Percentiles rank a stretch among this genome's conserved stretches.
Conservation (phyloP, 2,329 filamentous ascomycete species). For the Botrytis hyacinthi region DNA sequence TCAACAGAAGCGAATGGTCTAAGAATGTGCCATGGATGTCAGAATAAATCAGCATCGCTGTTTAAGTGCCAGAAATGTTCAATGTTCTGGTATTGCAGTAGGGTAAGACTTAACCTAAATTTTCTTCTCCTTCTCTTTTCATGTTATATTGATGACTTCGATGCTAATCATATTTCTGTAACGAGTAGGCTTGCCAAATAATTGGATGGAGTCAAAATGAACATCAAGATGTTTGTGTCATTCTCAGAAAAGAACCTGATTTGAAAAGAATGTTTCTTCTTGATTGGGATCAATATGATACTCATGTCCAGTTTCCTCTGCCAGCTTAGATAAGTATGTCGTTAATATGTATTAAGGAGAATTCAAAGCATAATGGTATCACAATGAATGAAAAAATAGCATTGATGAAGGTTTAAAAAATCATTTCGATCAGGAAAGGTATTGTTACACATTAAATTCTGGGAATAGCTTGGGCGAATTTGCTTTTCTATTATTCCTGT, state of each 20-base stretch:
- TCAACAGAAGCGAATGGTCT: slow-evolving; percentile 27
- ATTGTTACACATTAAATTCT: neutral
- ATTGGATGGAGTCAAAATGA: slow-evolving; percentile 36
- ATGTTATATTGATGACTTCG: neutral
- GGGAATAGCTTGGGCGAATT: neutral
- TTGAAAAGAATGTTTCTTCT: slow-evolving; percentile 33
- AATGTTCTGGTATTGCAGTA: slow-evolving; percentile 35
- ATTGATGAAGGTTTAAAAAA: accelerated
- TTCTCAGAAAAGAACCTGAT: slow-evolving; percentile 35
- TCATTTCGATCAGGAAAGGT: neutral
- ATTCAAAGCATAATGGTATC: neutral
- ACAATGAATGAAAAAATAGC: no score
- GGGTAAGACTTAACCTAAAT: slow-evolving; percentile 23
- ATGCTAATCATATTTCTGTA: slow-evolving; percentile 20
- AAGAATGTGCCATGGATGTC: slow-evolving; percentile 31
- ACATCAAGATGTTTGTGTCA: slow-evolving; percentile 36
- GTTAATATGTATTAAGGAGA: no score
- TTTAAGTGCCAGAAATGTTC: slow-evolving; percentile 29
- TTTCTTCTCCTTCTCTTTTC: neutral
- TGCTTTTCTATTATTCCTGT: neutral
- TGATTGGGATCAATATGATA: slow-evolving; percentile 34
- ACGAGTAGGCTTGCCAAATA: slow-evolving; percentile 31
- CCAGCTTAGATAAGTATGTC: neutral
- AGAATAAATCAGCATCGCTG: slow-evolving; percentile 26
- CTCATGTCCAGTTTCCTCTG: slow-evolving; percentile 31